Base-by-base conservation (phyloP, 1,139 yeast genomes). In the Schizosaccharomyces versatilis region DNA sequence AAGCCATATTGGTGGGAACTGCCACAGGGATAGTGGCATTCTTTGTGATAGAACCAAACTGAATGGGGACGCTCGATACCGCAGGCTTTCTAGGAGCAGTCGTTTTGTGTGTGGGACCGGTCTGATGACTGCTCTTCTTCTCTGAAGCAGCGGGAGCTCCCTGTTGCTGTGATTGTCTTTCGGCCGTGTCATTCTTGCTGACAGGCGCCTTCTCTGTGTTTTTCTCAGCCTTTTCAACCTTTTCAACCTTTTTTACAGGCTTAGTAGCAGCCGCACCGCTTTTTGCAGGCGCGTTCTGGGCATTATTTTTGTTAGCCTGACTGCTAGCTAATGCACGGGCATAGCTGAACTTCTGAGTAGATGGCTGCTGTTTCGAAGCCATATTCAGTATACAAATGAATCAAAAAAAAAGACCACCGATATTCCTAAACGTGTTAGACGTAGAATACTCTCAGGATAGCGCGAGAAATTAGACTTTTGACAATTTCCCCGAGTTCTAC, bases 241-340 rank as follows among this genome's bases (percentile, higher is more conserved):
- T 17, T 3, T n/a, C 15, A 41, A 17, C 19, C 47, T 41, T 41
- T 12, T 9, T 10, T n/a, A 17, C 47, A 9, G n/a, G 47, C 49
- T 44, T 44, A 14, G 19, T 38, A 44, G 49, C 19, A 44, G 49
- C 12, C 32, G 49, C 49, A 32, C 14, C 14, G 14, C 14, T 39
- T 12, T 39, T 39, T 44, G 19, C 32, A 19, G 49, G n/a, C 9
- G 38, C 36, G 19, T 44, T 44, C 19, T 12, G 15, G 49, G 14
- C 32, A 17, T 17, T 32, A 32, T 32, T 44, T 44, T 44, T 44
- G 15, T 17, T 44, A 32, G 49, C 19, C 38, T 44, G 49, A 12
- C 49, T 44, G 32, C 36, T 32, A 32, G 49, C 49, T 36, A 44
- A 44, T 15, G 49, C 49, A 44, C 49, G 49, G n/a, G 49, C 49